Base-by-base conservation (phyloP, 2,329 filamentous ascomycete genomes). In the Fusarium compactum region DNA sequence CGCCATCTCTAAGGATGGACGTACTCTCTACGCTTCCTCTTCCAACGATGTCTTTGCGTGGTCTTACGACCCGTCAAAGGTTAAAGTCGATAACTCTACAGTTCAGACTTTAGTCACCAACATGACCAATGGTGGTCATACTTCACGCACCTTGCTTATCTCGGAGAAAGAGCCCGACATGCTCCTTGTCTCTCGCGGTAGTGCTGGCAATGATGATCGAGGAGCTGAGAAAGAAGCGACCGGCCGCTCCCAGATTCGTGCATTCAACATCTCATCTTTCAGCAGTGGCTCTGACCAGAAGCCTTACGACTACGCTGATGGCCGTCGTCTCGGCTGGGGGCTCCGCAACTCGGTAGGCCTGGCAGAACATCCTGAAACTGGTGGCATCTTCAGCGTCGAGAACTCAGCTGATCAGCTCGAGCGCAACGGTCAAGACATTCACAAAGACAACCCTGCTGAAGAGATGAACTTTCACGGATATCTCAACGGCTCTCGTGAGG, bases 401-500 rank as follows among this genome's bases (percentile, higher is more conserved):
- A 94, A 94, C 78, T 90, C 87, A 3, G 89, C 89, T 11, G 91
- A 93, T 77, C 79, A 91, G 40, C 82, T 93, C 18, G 79, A 80
- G 16, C 85, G 91, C 32, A 79, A 84, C 50, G 86, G 85, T 12
- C 70, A 83, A n/a, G 89, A 91, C 65, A 85, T 92, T 46, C 89
- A 91, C 70, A 78, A 87, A 64, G 84, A 92, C 73, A 94, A 94
- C 74, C 91, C 91, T 0, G 91, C 85, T 18, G 92, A 94, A 76
- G 90, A 94, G 78, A 79, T 94, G 77, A 93, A 94, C 78, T 92
- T 88, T 77, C 87, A 91, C 64, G 91, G 91, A 6, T 86, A 84
- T 61, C 81, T 92, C 48, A 78, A 78, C 64, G 74, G 78, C 16
- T 72, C 78, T 12, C 18, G 9, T 27, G 75, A 69, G 14, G 58